These are phyloP conservation scores for Rosa multiflora DNA, from an alignment of 306 rosid species.

Conservation along the genomic window DNA sequence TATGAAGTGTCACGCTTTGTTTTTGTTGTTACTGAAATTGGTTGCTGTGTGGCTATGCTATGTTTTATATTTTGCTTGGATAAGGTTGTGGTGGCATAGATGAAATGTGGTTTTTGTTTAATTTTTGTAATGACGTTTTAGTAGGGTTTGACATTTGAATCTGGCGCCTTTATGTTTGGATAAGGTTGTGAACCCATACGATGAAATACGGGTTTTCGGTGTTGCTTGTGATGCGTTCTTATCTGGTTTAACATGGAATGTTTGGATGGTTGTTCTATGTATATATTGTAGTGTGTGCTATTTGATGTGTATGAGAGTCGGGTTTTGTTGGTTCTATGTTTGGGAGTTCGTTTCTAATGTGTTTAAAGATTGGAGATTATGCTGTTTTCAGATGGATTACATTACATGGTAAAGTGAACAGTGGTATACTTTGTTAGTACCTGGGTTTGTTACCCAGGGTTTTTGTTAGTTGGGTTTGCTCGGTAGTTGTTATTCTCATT, in stretches of 20 bases:
- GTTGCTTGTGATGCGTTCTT: neutral
- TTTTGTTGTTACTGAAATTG: neutral
- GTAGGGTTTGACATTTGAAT: neutral
- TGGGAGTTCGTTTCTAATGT: neutral
- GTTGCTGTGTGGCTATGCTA: neutral
- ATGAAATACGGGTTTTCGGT: neutral
- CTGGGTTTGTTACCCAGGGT: neutral
- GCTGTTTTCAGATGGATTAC: neutral
- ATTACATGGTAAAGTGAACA: neutral
- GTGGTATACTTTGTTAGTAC: neutral
- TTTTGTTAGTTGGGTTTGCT: neutral
- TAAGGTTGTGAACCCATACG: slow-evolving; percentile 4
- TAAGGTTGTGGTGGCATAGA: neutral
- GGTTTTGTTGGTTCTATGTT: neutral
- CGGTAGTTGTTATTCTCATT: neutral
- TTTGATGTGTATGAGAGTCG: neutral
- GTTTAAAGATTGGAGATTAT: neutral
- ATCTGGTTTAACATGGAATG: neutral
- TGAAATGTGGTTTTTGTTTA: slow-evolving; percentile 1
- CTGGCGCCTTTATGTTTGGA: slow-evolving; percentile 2
- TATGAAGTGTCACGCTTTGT: neutral
- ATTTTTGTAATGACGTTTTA: neutral
- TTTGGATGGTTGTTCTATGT: neutral
- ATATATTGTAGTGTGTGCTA: neutral
- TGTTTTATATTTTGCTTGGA: neutral